Evolutionary conservation across 192 early-diverging fungal species (phyloP).

Genomic region (Entomortierella chlamydospora): DNA sequence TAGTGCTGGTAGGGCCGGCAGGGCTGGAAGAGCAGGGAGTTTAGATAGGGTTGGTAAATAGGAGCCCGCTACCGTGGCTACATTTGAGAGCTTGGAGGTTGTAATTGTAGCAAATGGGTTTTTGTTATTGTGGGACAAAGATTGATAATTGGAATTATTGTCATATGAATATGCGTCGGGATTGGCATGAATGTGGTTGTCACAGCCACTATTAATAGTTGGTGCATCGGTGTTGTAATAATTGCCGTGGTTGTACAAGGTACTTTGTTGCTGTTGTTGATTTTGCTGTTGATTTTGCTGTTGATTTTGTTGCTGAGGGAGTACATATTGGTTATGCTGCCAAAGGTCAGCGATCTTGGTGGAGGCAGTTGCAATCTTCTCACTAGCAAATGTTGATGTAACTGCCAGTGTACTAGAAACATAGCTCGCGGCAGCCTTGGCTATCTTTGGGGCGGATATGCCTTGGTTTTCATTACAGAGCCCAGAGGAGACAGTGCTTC

Average conservation of each 20-base stretch:
- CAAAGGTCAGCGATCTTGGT: slow-evolving; percentile 51
- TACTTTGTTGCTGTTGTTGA: slow-evolving; percentile 3
- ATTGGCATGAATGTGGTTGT: background rate
- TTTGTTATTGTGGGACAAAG: slow-evolving; percentile 8
- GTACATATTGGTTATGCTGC: slow-evolving; percentile 44
- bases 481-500: background rate
- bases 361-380: slow-evolving; percentile 38
- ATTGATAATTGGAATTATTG: slow-evolving; percentile 30
- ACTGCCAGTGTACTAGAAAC: slow-evolving; percentile 45
- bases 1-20: slow-evolving; percentile 20
- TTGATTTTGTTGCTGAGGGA: slow-evolving; percentile 35
- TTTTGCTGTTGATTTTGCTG: slow-evolving; percentile 27
- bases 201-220: slow-evolving; percentile 47
- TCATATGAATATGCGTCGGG: slow-evolving; percentile 37
- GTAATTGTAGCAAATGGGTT: slow-evolving; percentile 32
- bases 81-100: slow-evolving; percentile 45
- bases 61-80: slow-evolving; percentile 39
- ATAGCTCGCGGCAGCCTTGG: slow-evolving; percentile 40
- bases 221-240: slow-evolving; percentile 13
- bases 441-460: slow-evolving; percentile 24
- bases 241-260: slow-evolving; percentile 23
- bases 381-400: slow-evolving; percentile 45
- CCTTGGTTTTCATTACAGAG: slow-evolving; percentile 1
- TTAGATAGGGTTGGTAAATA: slow-evolving; percentile 50
- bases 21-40: slow-evolving; percentile 26